phyloP scores from a whole-genome alignment of 306 rosid genomes.

The Mucuna pruriens region DNA sequence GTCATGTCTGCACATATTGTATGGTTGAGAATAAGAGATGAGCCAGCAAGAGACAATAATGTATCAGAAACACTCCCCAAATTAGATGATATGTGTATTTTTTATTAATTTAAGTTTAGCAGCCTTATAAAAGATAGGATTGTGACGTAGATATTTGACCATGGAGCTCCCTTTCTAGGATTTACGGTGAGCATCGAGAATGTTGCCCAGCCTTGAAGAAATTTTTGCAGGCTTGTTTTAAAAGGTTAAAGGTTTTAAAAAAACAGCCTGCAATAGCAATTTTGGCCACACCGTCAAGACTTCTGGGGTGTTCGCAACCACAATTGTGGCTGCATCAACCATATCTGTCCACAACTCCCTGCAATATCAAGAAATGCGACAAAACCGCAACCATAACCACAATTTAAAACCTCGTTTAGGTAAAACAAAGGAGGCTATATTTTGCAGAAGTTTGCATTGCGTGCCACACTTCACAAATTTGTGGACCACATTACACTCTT shows the following conservation, averaged over 20 bases:
- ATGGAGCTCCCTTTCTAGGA: neutral
- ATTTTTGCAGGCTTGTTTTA: neutral
- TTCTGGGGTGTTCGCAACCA: neutral
- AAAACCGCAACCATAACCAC: neutral
- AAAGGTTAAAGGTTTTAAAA: neutral
- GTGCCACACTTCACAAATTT: neutral
- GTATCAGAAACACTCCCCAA: neutral
- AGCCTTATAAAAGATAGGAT: neutral
- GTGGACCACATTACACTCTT: neutral
- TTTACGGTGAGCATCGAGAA: neutral
- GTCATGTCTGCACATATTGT: neutral
- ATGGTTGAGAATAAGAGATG: neutral
- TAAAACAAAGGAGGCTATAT: neutral
- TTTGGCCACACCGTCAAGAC: neutral
- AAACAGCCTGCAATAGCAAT: neutral
- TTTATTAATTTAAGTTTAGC: neutral
- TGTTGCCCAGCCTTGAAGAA: neutral
- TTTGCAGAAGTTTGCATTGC: neutral
- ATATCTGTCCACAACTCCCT: neutral
- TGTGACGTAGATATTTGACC: neutral
- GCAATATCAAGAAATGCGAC: neutral
- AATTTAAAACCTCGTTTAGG: neutral
- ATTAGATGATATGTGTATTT: neutral
- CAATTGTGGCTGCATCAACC: neutral
- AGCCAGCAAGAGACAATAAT: conserved; percentile 8